Percentiles rank a stretch among this genome's conserved stretches.
These are phyloP conservation scores for Senna siamea DNA, from an alignment of 306 rosid species.

Conservation along the genomic window DNA sequence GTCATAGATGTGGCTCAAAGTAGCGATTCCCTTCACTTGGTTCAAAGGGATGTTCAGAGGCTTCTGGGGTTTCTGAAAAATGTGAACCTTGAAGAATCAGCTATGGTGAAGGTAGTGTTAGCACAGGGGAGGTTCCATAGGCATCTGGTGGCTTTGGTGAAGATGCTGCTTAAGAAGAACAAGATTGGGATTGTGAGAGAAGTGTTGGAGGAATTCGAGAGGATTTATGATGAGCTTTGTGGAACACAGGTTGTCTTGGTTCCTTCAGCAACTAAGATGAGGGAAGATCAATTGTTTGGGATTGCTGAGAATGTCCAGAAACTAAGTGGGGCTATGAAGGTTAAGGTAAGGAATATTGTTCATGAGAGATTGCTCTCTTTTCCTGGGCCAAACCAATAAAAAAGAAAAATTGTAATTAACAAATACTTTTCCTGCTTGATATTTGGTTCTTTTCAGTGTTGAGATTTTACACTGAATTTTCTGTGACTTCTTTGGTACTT, in stretches of 20 bases:
- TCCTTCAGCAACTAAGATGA: slow-evolving; percentile 53
- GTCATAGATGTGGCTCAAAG: slow-evolving; percentile 62
- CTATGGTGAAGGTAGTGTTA: slow-evolving; percentile 40
- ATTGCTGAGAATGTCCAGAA: slow-evolving; percentile 57
- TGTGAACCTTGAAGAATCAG: slow-evolving; percentile 30
- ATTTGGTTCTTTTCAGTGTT: background rate
- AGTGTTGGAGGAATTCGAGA: slow-evolving; percentile 69
- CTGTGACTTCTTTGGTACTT: background rate
- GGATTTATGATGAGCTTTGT: slow-evolving; percentile 68
- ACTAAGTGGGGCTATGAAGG: slow-evolving; percentile 56
- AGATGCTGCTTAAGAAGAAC: slow-evolving; percentile 65
- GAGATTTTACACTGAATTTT: background rate
- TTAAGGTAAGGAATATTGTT: slow-evolving; percentile 60
- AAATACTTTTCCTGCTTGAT: background rate
- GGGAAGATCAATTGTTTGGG: slow-evolving; percentile 48
- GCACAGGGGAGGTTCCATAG: slow-evolving; percentile 52
- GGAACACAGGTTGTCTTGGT: slow-evolving; percentile 66
- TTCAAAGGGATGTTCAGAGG: slow-evolving; percentile 58
- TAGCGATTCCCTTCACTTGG: slow-evolving; percentile 56
- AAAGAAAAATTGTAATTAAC: background rate
- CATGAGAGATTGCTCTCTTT: slow-evolving; percentile 35
- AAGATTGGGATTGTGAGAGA: slow-evolving; percentile 51
- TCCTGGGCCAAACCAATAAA: slow-evolving; percentile 37
- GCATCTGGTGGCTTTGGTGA: slow-evolving; percentile 60
- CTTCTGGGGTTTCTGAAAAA: slow-evolving; percentile 49